phyloP scores from a whole-genome alignment of 306 rosid genomes.

The Rosa lucieae region DNA sequence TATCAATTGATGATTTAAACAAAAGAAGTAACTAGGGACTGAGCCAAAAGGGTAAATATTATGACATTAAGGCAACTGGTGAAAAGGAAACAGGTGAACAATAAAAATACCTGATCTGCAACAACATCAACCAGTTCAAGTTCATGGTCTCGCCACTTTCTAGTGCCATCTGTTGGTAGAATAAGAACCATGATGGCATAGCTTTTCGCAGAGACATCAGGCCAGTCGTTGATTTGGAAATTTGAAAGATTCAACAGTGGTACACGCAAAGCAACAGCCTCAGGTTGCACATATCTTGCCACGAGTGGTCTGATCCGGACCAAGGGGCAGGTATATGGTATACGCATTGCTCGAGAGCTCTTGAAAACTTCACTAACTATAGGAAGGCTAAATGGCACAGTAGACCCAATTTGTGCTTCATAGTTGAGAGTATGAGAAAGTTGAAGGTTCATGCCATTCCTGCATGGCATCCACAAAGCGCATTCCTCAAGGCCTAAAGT shows the following conservation, averaged over 20 bases:
- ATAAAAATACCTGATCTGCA: constrained; percentile 77
- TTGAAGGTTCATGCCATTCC: constrained; percentile 63
- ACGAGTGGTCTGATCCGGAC: constrained; percentile 70
- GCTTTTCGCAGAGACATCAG: constrained; percentile 68
- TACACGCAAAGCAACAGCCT: constrained; percentile 87
- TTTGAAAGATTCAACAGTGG: constrained; percentile 80
- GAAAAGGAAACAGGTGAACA: constrained; percentile 14
- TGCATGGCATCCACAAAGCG: constrained; percentile 94
- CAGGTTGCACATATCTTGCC: constrained; percentile 75
- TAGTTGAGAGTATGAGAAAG: constrained; percentile 74
- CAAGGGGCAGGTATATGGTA: constrained; percentile 69
- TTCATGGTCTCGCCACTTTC: constrained; percentile 93
- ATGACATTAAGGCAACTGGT: not conserved
- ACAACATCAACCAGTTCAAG: constrained; percentile 90
- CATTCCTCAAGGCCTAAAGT: constrained; percentile 87
- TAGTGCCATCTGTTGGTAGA: constrained; percentile 75
- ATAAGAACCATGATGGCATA: constrained; percentile 93
- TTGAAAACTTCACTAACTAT: constrained; percentile 73
- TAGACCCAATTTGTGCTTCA: constrained; percentile 68
- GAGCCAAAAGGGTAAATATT: not conserved
- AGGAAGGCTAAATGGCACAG: constrained; percentile 64
- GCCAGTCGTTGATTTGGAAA: constrained; percentile 82
- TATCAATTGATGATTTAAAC: not conserved
- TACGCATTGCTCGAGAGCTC: constrained; percentile 60
- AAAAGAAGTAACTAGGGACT: not conserved